Evolutionary conservation across 129 eudicot genomes (phyloP).

Genomic region (Solidago caesia): DNA sequence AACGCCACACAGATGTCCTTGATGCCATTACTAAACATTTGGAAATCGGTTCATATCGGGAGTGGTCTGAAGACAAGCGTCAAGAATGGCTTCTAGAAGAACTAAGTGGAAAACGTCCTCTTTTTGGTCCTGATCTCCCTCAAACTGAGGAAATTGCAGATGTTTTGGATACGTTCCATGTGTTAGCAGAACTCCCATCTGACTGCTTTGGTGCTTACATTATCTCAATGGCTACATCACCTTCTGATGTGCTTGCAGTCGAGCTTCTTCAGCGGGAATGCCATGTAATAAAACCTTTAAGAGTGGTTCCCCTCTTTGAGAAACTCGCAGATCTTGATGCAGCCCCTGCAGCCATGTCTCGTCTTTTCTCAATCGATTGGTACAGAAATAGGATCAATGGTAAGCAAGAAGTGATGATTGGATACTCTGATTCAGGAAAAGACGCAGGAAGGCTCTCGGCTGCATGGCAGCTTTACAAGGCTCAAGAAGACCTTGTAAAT

Average conservation of each 20-base stretch:
- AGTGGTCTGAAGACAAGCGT: constrained; percentile 83
- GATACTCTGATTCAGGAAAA: constrained; percentile 95
- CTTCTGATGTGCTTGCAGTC: constrained; percentile 95
- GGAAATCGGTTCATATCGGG: constrained; percentile 87
- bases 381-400: constrained; percentile 70
- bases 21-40: constrained; percentile 87
- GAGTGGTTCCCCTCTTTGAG: constrained; percentile 96
- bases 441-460: constrained; percentile 95
- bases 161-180: constrained; percentile 77
- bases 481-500: constrained; percentile 89
- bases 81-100: constrained; percentile 96
- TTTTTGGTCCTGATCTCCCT: constrained; percentile 93
- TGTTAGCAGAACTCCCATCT: constrained; percentile 83
- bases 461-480: constrained; percentile 94
- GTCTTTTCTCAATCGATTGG: constrained; percentile 95
- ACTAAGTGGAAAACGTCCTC: constrained; percentile 78
- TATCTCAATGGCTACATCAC: constrained; percentile 97
- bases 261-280: constrained; percentile 98
- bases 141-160: constrained; percentile 90
- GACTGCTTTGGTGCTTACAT: constrained; percentile 98
- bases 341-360: constrained; percentile 90
- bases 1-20: constrained; percentile 89
- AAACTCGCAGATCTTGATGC: constrained; percentile 83
- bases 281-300: constrained; percentile 64
- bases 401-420: constrained; percentile 97